Evolutionary conservation across 2,329 filamentous ascomycete species (phyloP), one percentile per base, ranked within the genome.

Genomic region (Paracoccidioides lutzii): DNA sequence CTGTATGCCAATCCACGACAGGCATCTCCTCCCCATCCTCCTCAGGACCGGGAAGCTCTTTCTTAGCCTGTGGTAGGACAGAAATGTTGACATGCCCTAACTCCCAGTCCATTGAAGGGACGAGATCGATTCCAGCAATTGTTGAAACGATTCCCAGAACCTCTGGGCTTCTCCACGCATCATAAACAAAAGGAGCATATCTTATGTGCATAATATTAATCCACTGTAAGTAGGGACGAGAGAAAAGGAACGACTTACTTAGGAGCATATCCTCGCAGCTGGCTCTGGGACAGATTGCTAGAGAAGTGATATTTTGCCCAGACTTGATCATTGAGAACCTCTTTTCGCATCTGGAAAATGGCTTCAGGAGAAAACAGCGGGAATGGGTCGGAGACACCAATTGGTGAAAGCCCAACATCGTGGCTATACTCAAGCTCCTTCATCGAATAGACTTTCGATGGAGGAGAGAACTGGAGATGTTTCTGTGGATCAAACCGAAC

Each of bases 301-400:
- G 76, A 77, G 65, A 76, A 84, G 52, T 74, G 74, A 66, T 77
- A 82, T 44, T 82, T 78, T 7, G 75, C 68, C 60, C 78, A 73
- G 3, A 84, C 80, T 41, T 78, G 73, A 0, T 78, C 73, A 49
- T 76, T 76, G 42, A 84, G 71, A n/a, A 85, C 76, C 65, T 87
- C 83, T 3, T 70, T 69, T 55, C 83, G 75, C 76, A 86, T 84
- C 53, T 78, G 75, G 62, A 78, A 69, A 52, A 86, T 75, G 1
- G 82, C 82, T 49, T 83, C 80, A 37, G 74, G 64, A 9, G 79
- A 79, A 67, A 86, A 86, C 30, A 86, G 73, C 3, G 74, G 74
- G 65, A 86, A 86, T 0, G 82, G 81, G 57, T 84, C 79, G 0
- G 82, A 83, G 53, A 84, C 81, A 10, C 81, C 83, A 51, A 81